These are phyloP conservation scores for Luffa aegyptiaca DNA, from an alignment of 306 rosid species.

Conservation along the genomic window DNA sequence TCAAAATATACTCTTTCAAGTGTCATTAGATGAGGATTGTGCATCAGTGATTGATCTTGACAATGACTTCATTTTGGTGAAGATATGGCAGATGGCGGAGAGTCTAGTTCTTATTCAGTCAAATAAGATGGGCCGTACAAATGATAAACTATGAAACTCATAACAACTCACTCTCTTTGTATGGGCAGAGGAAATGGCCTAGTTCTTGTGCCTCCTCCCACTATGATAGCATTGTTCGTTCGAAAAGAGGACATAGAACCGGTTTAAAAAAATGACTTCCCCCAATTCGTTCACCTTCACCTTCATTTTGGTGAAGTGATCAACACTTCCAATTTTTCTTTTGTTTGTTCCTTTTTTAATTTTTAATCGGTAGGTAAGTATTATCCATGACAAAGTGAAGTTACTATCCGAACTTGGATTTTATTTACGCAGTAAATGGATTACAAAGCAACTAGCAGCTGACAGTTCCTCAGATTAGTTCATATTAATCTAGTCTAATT, in stretches of 20 bases:
- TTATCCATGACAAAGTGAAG: background rate
- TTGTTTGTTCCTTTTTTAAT: background rate
- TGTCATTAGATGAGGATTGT: background rate
- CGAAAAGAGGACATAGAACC: too few species aligned
- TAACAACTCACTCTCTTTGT: too few species aligned
- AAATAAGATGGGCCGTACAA: background rate
- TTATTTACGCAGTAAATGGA: background rate
- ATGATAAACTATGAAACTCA: background rate
- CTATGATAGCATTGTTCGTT: too few species aligned
- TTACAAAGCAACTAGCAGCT: background rate
- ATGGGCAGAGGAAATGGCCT: too few species aligned
- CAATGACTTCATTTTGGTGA: background rate
- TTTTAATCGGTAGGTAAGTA: too few species aligned
- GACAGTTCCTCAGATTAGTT: background rate
- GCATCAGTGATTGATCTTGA: background rate
- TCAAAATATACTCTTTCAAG: background rate
- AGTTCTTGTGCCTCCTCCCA: background rate
- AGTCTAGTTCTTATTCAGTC: background rate
- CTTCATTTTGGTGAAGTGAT: background rate
- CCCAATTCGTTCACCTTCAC: background rate
- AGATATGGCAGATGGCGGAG: background rate
- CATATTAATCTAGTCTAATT: background rate
- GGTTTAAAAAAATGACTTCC: too few species aligned
- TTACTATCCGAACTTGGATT: background rate
- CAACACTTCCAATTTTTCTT: too few species aligned